Percentiles rank a stretch among this genome's conserved stretches.
Conservation (phyloP, 441 rosid genomes). For the Flueggea neowawraea region DNA sequence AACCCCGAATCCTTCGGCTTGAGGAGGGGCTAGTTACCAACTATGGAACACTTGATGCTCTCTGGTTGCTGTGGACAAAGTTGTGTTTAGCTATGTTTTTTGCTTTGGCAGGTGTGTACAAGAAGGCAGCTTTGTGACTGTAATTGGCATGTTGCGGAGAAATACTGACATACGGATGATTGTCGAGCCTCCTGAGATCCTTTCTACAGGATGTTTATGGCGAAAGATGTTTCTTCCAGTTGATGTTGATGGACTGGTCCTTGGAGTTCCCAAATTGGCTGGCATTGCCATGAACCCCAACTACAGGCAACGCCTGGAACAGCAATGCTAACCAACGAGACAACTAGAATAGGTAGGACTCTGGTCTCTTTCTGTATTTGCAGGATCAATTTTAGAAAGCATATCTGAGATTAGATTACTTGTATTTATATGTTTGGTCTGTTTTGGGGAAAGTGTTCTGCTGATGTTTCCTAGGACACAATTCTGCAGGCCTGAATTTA, state of each 20-base stretch:
- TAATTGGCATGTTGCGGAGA: no score
- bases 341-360: neutral
- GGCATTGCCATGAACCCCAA: conserved; percentile 11
- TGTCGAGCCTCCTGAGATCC: conserved; percentile 35
- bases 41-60: neutral
- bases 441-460: no score
- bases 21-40: conserved; percentile 41
- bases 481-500: no score
- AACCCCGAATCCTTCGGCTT: conserved; percentile 33
- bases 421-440: no score
- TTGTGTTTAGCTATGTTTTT: neutral
- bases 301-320: conserved; percentile 15
- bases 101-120: conserved; percentile 37
- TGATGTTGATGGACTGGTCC: conserved; percentile 43
- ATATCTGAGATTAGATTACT: no score
- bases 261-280: conserved; percentile 23
- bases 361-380: neutral
- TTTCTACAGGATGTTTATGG: conserved; percentile 50
- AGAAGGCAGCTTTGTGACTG: neutral
- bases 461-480: no score
- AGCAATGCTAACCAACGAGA: conserved; percentile 14
- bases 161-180: conserved; percentile 30
- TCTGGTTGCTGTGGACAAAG: no score
- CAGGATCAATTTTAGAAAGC: no score
- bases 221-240: conserved; percentile 36